Evolutionary conservation across 768 basidiomycete species (phyloP).

Genomic region (Daedalea quercina): DNA sequence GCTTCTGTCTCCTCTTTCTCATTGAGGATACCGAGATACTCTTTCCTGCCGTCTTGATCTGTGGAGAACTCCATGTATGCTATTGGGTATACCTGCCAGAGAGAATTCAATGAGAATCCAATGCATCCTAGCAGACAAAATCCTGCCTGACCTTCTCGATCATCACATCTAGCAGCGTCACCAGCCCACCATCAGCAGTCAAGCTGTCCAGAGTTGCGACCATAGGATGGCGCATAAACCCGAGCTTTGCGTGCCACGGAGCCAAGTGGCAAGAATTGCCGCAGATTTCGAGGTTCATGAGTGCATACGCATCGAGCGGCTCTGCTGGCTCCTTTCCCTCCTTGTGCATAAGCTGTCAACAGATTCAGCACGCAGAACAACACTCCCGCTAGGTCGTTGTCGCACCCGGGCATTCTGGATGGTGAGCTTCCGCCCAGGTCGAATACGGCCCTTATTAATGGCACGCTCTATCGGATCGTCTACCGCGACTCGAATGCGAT

Average conservation of each 20-base stretch:
- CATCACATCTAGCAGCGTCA: conserved; percentile 69
- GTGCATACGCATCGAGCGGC: conserved; percentile 73
- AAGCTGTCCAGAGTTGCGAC: conserved; percentile 76
- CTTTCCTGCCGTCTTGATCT: conserved; percentile 42
- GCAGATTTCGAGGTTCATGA: conserved; percentile 55
- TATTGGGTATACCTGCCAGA: conserved; percentile 56
- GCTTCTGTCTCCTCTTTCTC: conserved; percentile 60
- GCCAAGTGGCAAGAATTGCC: conserved; percentile 87
- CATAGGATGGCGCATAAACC: conserved; percentile 60
- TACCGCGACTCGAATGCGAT: conserved; percentile 68
- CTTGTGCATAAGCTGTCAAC: neutral
- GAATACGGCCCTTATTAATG: conserved; percentile 54
- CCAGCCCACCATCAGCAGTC: conserved; percentile 72
- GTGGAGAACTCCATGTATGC: conserved; percentile 67
- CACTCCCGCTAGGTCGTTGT: conserved; percentile 5
- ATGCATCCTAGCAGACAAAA: neutral
- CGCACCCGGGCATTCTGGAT: conserved; percentile 75
- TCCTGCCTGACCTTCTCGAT: conserved; percentile 48
- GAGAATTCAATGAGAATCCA: too few species aligned
- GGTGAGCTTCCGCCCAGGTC: conserved; percentile 77
- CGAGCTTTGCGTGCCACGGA: conserved; percentile 85
- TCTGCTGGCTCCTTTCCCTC: conserved; percentile 75
- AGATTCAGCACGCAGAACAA: neutral
- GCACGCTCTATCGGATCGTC: conserved; percentile 73
- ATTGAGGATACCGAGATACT: conserved; percentile 55